These are phyloP conservation scores for Heimioporus sp. DNA, from an alignment of 768 basidiomycete genomes.

Conservation along the genomic window DNA sequence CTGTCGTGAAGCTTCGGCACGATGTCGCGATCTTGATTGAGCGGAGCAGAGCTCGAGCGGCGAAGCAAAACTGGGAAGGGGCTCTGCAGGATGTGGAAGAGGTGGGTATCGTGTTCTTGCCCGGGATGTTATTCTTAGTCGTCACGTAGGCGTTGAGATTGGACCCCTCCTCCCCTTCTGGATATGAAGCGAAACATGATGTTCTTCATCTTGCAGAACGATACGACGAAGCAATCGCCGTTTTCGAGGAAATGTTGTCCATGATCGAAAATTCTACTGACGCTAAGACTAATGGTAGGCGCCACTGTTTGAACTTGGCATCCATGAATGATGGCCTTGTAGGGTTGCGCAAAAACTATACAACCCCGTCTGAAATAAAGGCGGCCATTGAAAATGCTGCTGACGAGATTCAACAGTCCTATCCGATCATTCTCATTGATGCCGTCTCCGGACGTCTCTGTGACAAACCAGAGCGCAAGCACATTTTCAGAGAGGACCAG, in stretches of 20 bases:
- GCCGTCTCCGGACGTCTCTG: neutral
- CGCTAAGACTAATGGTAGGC: neutral
- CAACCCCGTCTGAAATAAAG: neutral
- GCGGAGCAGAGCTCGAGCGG: constrained; percentile 5
- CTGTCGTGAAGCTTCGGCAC: neutral
- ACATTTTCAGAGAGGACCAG: neutral
- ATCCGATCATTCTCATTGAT: constrained; percentile 2
- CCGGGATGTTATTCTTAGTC: neutral
- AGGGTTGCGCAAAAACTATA: constrained; percentile 1
- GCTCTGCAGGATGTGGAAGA: constrained; percentile 8
- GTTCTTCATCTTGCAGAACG: neutral
- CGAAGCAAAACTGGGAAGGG: constrained; percentile 1
- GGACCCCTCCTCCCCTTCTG: neutral
- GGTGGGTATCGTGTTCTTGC: neutral
- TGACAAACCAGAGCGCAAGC: neutral
- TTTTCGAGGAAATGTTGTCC: constrained; percentile 1
- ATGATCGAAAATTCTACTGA: constrained; percentile 2
- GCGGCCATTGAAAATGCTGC: neutral
- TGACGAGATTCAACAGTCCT: neutral
- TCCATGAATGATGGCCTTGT: neutral
- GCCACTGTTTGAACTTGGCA: neutral
- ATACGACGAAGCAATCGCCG: constrained; percentile 5
- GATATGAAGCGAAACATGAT: neutral
- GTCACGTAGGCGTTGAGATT: neutral
- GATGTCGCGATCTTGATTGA: constrained; percentile 7